Evolutionary conservation across 2,329 filamentous ascomycete species (phyloP).

Genomic region (Hypoxylon rubiginosum): DNA sequence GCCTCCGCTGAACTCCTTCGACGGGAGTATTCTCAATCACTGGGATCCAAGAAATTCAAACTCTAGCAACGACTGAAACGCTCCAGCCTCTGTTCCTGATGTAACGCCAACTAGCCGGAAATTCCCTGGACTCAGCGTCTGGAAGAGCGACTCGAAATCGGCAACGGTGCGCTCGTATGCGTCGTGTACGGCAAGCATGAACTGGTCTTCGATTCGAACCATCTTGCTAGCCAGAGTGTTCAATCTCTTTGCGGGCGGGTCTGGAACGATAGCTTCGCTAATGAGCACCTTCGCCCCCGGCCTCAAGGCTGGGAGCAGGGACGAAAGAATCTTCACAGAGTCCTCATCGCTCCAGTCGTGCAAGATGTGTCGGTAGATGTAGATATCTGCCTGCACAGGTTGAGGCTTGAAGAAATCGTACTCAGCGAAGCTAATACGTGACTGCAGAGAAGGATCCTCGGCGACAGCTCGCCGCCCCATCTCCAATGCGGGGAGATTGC

Average conservation of each 20-base stretch:
- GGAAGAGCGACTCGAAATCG: conserved; percentile 34
- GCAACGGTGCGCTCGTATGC: conserved; percentile 32
- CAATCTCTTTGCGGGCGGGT: conserved; percentile 31
- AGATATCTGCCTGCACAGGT: conserved; percentile 32
- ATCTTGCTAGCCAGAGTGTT: conserved; percentile 36
- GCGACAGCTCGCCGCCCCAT: conserved; percentile 31
- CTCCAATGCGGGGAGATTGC: conserved; percentile 30
- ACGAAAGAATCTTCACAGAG: conserved; percentile 30
- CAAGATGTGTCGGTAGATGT: conserved; percentile 37
- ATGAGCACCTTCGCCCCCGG: conserved; percentile 29
- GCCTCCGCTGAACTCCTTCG: background rate
- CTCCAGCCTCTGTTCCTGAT: conserved; percentile 33
- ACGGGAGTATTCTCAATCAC: background rate
- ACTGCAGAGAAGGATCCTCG: conserved; percentile 21
- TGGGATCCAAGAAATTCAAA: conserved; percentile 33
- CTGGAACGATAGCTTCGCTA: conserved; percentile 31
- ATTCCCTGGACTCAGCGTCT: conserved; percentile 18
- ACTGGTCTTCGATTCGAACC: conserved; percentile 34
- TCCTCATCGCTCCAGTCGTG: conserved; percentile 37
- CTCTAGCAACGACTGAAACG: conserved; percentile 35
- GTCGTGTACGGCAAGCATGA: conserved; percentile 37
- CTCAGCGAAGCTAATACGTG: conserved; percentile 32
- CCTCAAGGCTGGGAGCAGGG: conserved; percentile 29
- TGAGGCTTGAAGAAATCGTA: conserved; percentile 38
- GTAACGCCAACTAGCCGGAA: conserved; percentile 37